phyloP scores from a whole-genome alignment of 257 asterid species.

The Nicotiana knightiana region DNA sequence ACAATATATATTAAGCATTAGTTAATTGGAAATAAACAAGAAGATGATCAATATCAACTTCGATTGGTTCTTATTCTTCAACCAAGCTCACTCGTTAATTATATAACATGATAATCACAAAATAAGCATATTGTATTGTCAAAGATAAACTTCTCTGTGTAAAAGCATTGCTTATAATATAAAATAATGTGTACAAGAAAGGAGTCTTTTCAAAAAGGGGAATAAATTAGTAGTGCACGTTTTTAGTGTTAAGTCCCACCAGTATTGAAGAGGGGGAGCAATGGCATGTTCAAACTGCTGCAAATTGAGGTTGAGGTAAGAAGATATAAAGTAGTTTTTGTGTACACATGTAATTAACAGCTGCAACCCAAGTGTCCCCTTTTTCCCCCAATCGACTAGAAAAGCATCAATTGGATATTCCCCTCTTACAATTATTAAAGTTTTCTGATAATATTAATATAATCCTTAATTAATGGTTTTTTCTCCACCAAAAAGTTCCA shows the following conservation, averaged over 20 bases:
- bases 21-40: background rate
- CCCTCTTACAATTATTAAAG: slow-evolving; percentile 10
- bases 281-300: slow-evolving; percentile 5
- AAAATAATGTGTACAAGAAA: background rate
- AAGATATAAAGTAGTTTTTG: background rate
- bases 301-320: background rate
- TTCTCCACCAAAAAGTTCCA: slow-evolving; percentile 14
- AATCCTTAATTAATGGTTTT: slow-evolving; percentile 1
- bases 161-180: background rate
- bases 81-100: background rate
- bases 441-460: slow-evolving; percentile 3
- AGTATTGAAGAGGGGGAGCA: background rate
- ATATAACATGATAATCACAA: background rate
- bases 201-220: background rate
- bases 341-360: slow-evolving; percentile 5
- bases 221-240: background rate
- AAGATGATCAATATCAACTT: background rate
- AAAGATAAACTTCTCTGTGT: background rate
- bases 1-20: too few relatives aligned
- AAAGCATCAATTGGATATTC: slow-evolving; percentile 31
- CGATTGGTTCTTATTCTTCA: background rate
- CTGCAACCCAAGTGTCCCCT: slow-evolving; percentile 16
- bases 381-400: slow-evolving; percentile 15
- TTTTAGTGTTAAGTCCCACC: slow-evolving; percentile 2
- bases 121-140: background rate